Evolutionary conservation across 768 basidiomycete species (phyloP).

Genomic region (Podaxis pistillaris): DNA sequence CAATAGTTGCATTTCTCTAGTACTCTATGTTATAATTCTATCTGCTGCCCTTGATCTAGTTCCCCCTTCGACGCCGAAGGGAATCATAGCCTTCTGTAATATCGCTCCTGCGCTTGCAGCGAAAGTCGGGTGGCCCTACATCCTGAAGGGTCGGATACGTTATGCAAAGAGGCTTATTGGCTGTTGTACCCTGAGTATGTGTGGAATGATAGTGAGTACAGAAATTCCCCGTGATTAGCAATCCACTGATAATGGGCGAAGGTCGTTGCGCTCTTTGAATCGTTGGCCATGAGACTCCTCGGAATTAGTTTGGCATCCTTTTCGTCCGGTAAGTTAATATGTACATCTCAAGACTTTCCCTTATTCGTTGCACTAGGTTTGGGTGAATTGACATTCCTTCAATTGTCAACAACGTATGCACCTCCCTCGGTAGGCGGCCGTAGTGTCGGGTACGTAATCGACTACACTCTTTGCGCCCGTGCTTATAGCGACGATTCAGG

Average conservation of each 20-base stretch:
- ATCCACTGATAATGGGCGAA: slow-evolving; percentile 25
- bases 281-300: slow-evolving; percentile 64
- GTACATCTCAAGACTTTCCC: slow-evolving; percentile 1
- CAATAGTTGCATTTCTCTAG: slow-evolving; percentile 33
- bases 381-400: slow-evolving; percentile 92
- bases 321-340: slow-evolving; percentile 59
- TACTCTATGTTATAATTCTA: slow-evolving; percentile 94
- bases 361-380: slow-evolving; percentile 52
- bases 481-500: slow-evolving; percentile 30
- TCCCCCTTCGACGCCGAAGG: slow-evolving; percentile 88
- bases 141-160: slow-evolving; percentile 81
- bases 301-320: slow-evolving; percentile 82
- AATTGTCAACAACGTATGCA: slow-evolving; percentile 81
- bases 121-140: slow-evolving; percentile 90
- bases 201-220: slow-evolving; percentile 82
- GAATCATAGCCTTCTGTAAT: slow-evolving; percentile 93
- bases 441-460: slow-evolving; percentile 66
- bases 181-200: slow-evolving; percentile 72
- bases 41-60: slow-evolving; percentile 95
- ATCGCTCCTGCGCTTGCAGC: slow-evolving; percentile 85
- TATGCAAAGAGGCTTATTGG: slow-evolving; percentile 74
- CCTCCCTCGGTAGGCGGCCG: slow-evolving; percentile 70
- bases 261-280: slow-evolving; percentile 76
- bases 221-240: background rate
- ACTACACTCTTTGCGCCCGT: background rate